phyloP scores from a whole-genome alignment of 75 land plant species.

The Azolla pinnata region DNA sequence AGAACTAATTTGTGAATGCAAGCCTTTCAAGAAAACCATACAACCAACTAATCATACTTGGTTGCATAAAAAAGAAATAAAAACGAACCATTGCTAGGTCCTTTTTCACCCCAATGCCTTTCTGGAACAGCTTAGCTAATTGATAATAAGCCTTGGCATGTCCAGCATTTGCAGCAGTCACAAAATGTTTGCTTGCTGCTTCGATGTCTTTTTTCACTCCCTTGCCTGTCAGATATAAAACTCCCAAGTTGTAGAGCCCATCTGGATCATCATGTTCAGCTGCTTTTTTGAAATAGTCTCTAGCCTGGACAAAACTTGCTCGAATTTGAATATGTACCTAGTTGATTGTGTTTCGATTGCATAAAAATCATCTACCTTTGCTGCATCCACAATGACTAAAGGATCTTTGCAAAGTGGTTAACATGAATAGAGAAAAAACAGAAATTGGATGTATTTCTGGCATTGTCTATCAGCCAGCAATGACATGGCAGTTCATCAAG shows the following conservation, averaged over 20 bases:
- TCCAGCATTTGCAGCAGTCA: conserved; percentile 67
- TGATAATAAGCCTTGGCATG: conserved; percentile 96
- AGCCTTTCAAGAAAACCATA: background rate
- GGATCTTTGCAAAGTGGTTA: too few species aligned
- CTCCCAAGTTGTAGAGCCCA: conserved; percentile 88
- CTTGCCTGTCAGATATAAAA: conserved; percentile 72
- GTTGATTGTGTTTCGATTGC: too few species aligned
- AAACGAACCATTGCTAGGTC: conserved; percentile 57
- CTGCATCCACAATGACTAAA: too few species aligned
- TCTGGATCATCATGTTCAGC: conserved; percentile 69
- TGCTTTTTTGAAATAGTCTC: conserved; percentile 83
- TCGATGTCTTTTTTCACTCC: conserved; percentile 74
- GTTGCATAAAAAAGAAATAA: conserved; percentile 1
- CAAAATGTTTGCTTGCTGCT: conserved; percentile 51
- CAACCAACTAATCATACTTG: background rate
- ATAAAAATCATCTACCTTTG: background rate
- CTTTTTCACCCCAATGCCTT: conserved; percentile 82
- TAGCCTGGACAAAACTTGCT: conserved; percentile 61
- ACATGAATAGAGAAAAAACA: too few species aligned
- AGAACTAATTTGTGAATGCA: too few species aligned
- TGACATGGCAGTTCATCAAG: too few species aligned
- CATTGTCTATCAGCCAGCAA: too few species aligned
- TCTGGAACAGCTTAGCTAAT: conserved; percentile 88
- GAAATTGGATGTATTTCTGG: too few species aligned
- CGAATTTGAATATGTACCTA: too few species aligned